Evolutionary conservation across 306 rosid species (phyloP).

Genomic region (Fragaria iinumae): DNA sequence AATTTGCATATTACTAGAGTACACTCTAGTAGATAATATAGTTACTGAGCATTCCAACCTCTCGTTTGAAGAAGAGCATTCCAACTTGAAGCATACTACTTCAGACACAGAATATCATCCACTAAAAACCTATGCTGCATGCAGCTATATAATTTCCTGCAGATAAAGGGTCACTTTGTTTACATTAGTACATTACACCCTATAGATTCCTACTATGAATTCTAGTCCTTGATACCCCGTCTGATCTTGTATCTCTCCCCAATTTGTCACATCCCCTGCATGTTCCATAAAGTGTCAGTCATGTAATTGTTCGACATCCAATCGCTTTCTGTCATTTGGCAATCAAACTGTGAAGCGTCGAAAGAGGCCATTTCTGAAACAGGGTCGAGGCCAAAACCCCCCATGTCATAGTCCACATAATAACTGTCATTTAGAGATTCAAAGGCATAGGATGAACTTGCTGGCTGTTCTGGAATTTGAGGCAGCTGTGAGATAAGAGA

Average conservation of each 20-base stretch:
- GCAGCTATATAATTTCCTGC: background rate
- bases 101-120: conserved; percentile 12
- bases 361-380: conserved; percentile 29
- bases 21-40: no score
- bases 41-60: no score
- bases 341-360: conserved; percentile 48
- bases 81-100: background rate
- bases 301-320: conserved; percentile 51
- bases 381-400: conserved; percentile 41
- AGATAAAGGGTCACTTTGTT: background rate
- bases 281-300: conserved; percentile 64
- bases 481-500: conserved; percentile 40
- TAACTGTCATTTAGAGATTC: conserved; percentile 34
- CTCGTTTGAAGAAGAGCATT: no score
- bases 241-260: conserved; percentile 6
- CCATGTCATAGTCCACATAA: conserved; percentile 39
- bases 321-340: conserved; percentile 48
- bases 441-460: conserved; percentile 21
- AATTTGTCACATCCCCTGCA: conserved; percentile 48
- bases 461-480: conserved; percentile 31
- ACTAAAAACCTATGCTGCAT: conserved; percentile 11
- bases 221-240: conserved; percentile 9
- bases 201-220: background rate
- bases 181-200: background rate
- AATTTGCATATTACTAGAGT: background rate